These are phyloP conservation scores for Spathaspora hagerdaliae DNA, from an alignment of 805 yeast species.

Conservation along the genomic window DNA sequence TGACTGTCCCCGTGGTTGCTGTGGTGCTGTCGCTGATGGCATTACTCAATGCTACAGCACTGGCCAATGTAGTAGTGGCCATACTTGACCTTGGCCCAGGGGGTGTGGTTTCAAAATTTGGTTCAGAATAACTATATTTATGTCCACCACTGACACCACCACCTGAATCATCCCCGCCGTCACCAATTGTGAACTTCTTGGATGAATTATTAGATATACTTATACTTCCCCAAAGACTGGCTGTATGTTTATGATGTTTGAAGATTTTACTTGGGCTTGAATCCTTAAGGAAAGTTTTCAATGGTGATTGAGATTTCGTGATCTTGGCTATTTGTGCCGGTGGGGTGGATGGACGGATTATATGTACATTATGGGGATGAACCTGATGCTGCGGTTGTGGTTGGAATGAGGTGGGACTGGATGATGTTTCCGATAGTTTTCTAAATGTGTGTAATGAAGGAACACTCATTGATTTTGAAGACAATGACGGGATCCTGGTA, in stretches of 20 bases:
- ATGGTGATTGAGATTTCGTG: constrained; percentile 25
- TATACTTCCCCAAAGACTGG: neutral
- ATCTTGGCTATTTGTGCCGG: neutral
- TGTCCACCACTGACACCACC: neutral
- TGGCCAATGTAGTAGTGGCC: too few species aligned
- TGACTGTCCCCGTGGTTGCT: too few species aligned
- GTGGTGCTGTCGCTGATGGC: too few species aligned
- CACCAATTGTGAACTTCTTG: neutral
- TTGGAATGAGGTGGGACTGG: too few species aligned
- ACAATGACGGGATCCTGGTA: constrained; percentile 2
- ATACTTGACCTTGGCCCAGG: too few species aligned
- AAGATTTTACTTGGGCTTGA: constrained; percentile 24
- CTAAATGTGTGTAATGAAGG: constrained; percentile 40
- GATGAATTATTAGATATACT: neutral
- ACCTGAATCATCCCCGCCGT: too few species aligned
- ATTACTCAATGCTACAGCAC: too few species aligned
- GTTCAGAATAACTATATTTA: neutral
- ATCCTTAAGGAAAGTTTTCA: constrained; percentile 25
- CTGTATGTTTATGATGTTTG: constrained; percentile 7
- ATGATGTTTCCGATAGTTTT: neutral
- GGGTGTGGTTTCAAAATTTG: neutral
- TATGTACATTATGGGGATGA: neutral
- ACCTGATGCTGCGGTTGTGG: neutral
- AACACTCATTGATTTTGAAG: constrained; percentile 32
- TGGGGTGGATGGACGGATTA: neutral